Percentiles rank a stretch among this genome's conserved stretches.
Evolutionary conservation across 352 stramenopile genomes (phyloP).

Genomic region (Phytophthora pseudosyringae): DNA sequence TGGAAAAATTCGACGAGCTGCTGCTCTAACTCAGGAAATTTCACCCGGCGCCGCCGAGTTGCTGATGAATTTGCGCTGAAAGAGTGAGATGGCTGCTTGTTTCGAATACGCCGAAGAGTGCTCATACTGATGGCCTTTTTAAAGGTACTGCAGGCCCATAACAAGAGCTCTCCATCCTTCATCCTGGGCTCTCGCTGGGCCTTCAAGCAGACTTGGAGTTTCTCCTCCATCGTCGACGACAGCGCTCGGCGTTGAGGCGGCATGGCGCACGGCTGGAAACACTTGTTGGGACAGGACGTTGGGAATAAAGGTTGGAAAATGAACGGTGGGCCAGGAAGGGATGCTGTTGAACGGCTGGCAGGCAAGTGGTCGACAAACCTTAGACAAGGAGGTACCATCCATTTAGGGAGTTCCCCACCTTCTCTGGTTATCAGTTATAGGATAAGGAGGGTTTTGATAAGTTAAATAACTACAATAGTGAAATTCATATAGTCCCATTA

Average conservation of each 20-base stretch:
- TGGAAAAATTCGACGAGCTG: conserved; percentile 8
- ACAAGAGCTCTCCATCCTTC: conserved; percentile 3
- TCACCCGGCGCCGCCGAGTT: background rate
- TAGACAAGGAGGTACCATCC: background rate
- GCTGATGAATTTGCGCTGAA: background rate
- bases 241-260: background rate
- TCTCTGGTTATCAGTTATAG: background rate
- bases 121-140: conserved; percentile 14
- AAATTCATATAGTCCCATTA: conserved; percentile 10
- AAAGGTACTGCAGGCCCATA: background rate
- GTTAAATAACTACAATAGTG: conserved; percentile 6
- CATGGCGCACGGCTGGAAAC: background rate
- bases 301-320: background rate
- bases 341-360: background rate
- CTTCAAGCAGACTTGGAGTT: conserved; percentile 2
- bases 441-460: conserved; percentile 14
- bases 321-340: background rate
- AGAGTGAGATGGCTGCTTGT: conserved; percentile 1
- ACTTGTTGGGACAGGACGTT: too few relatives aligned
- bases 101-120: conserved; percentile 9
- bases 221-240: conserved; percentile 5
- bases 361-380: background rate
- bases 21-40: conserved; percentile 6
- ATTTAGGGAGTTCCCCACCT: conserved; percentile 3
- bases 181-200: background rate